Base-by-base conservation (phyloP, 2,329 filamentous ascomycete genomes). In the Neonectria neomacrospora region DNA sequence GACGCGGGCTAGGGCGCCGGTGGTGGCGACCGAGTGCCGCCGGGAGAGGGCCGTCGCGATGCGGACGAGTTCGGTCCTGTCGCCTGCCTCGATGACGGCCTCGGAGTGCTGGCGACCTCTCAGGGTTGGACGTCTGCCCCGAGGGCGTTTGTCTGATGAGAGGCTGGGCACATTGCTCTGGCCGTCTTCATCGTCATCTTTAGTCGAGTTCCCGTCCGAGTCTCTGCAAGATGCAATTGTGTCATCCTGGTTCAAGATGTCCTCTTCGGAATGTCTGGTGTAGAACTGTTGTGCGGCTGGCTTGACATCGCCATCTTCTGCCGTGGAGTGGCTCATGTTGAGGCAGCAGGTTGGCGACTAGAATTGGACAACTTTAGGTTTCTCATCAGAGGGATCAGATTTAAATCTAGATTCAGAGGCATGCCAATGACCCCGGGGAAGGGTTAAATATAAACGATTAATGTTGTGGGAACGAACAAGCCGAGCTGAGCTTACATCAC, bases 11-110 rank as follows among this genome's bases (percentile, higher is more conserved):
- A 63, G 54, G 2, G 60, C 69, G n/a, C 59, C 66, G 3, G 22
- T 20, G 8, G 22, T 20, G 18, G 69, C 66, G 34, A 66, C 67
- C 7, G 75, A 76, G 16, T 73, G 75, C 5, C 77, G 76, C 0
- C 73, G 77, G 1, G 79, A 81, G 1, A 82, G 74, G 2, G 71
- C 75, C 0, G 79, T 81, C 1, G 80, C 80, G 39, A 82, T 78
- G 4, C 74, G 73, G 20, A 78, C 75, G 14, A 82, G 73, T 58
- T 82, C 80, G 2, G 64, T 69, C n/a, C 73, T 72, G 51, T 78
- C 77, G 20, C 69, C 68, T 20, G 75, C 72, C 3, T 78, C 76
- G 32, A 81, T 72, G 14, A 74, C 66, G 10, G 64, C 47, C 26
- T 20, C 47, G 10, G 47, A 34, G 47, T 14, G 6, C 5, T 28